Evolutionary conservation across 306 rosid genomes (phyloP).

Genomic region (Luffa acutangula): DNA sequence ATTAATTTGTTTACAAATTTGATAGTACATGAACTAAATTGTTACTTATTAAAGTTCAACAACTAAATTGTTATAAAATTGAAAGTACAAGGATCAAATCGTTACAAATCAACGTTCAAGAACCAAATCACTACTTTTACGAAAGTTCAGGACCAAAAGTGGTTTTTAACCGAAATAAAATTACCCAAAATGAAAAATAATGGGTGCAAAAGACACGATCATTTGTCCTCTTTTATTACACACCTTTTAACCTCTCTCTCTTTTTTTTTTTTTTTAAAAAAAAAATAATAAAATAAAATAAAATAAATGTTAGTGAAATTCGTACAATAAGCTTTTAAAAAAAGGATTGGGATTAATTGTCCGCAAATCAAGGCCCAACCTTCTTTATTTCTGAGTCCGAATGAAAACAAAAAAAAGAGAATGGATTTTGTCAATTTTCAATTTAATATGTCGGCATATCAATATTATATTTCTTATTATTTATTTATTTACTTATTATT

Average conservation of each 20-base stretch:
- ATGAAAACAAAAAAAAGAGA: not conserved
- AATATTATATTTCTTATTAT: not conserved
- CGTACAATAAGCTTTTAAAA: not conserved
- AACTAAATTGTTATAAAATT: no score
- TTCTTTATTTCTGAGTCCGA: slow-evolving; percentile 3
- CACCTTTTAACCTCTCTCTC: not conserved
- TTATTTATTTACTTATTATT: not conserved
- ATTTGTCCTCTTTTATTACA: not conserved
- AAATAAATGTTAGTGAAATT: not conserved
- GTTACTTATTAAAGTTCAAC: no score
- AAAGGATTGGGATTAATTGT: not conserved
- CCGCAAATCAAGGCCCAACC: slow-evolving; percentile 1
- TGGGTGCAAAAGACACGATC: not conserved
- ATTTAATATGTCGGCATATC: not conserved
- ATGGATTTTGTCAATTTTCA: no score
- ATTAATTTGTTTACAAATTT: no score
- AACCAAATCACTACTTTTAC: no score
- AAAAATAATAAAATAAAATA: no score
- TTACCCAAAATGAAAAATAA: not conserved
- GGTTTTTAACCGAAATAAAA: no score
- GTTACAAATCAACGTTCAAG: no score
- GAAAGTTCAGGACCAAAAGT: no score
- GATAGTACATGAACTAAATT: no score
- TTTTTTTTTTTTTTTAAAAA: not conserved
- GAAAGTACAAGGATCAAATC: no score